Conservation (phyloP, 1,284 basidiomycete genomes). For the Rhodotorula sp. region DNA sequence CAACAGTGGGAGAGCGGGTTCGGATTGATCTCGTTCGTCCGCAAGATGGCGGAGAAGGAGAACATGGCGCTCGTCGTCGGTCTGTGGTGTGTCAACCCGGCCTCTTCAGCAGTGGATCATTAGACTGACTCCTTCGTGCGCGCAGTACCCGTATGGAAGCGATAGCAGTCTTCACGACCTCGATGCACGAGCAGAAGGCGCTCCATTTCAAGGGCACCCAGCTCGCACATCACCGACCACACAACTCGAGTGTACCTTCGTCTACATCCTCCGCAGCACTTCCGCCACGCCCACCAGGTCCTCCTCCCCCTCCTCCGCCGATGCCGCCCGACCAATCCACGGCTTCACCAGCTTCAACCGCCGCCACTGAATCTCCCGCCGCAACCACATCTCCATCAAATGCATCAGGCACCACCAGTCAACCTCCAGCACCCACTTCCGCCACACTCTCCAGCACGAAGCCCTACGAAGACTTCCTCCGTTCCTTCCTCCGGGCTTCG, state of each 20-base stretch:
- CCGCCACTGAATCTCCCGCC: slow-evolving; percentile 4
- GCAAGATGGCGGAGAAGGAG: slow-evolving; percentile 36
- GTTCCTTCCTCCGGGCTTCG: slow-evolving; percentile 22
- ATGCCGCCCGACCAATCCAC: not conserved
- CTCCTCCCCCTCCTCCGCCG: not conserved
- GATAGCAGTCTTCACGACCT: slow-evolving; percentile 25
- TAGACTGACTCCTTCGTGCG: too few species aligned
- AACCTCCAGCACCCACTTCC: slow-evolving; percentile 3
- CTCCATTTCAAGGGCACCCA: slow-evolving; percentile 27
- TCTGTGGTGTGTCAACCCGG: slow-evolving; percentile 27
- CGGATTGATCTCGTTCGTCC: slow-evolving; percentile 41
- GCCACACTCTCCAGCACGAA: slow-evolving; percentile 1
- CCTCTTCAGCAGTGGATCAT: not conserved
- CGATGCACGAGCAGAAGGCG: slow-evolving; percentile 39
- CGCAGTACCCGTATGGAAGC: slow-evolving; percentile 33
- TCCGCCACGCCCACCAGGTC: slow-evolving; percentile 3
- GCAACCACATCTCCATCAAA: slow-evolving; percentile 1
- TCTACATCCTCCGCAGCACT: not conserved
- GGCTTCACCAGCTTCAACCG: slow-evolving; percentile 7
- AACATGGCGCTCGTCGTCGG: slow-evolving; percentile 16
- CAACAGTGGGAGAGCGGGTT: slow-evolving; percentile 43
- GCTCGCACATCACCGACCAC: not conserved
- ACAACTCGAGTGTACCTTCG: not conserved
- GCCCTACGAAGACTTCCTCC: slow-evolving; percentile 21
- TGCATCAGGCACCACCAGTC: not conserved